Evolutionary conservation across 1,284 basidiomycete species (phyloP), one percentile per base, ranked within the genome.

Genomic region (Neolentinus lepideus): DNA sequence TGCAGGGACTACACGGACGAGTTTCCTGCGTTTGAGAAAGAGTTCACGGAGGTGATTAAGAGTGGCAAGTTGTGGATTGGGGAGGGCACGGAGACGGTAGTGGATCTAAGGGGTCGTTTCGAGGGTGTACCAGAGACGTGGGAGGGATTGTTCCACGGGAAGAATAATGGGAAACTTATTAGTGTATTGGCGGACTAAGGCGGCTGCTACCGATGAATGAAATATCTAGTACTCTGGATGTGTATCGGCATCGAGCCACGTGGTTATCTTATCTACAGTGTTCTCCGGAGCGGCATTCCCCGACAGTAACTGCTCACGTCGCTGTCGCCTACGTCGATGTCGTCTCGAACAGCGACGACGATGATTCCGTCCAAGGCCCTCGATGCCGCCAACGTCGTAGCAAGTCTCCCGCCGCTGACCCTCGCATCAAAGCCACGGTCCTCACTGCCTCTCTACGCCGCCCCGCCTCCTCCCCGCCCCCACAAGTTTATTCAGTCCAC

Each of bases 101-200:
- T 70, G 6, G 59, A 64, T 22, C 12, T 50, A 22, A 50, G 47
- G 25, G 61, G 64, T 48, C 60, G 62, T 43, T 61, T 71, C 46
- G 64, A 67, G 53, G 65, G 68, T 43, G 56, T 70, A 14, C 68
- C 69, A 22, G 58, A 63, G 57, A 61, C 62, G 3, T 71, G 64
- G 65, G 51, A 62, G 50, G 54, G 56, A 51, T 60, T 70, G 47
- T 71, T 69, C 59, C 52, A 56, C 11, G 68, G 69, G 52, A 57
- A 55, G 48, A 69, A 70, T 60, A 61, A 59, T 46, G 69, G 68
- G 29, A 69, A 71, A 59, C 59, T 70, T 16, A 55, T 71, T 55
- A 67, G 24, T 12, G 22, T 50, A 3, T 14, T 50, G 12, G 16
- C 24, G 22, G 47, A 50, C 25, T 19, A 16, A 46, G 43, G n/a